phyloP scores from a whole-genome alignment of 2,329 filamentous ascomycete genomes.

The Tolypocladium pustulatum region DNA sequence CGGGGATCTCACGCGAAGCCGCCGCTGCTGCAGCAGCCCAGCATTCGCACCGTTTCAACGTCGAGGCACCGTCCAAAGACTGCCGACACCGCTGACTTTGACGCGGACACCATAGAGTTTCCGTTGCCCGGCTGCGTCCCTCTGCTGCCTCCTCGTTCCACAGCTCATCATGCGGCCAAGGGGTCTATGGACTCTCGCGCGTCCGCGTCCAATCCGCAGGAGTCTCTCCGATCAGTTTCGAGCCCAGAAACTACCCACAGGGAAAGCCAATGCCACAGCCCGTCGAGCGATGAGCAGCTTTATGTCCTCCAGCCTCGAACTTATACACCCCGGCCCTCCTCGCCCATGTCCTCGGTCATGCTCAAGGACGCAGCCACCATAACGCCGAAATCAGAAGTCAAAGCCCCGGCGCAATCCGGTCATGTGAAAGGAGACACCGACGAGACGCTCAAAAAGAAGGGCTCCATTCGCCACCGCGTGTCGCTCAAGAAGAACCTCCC shows the following conservation, averaged over 20 bases:
- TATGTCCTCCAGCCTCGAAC: constrained; percentile 47
- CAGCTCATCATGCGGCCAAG: neutral
- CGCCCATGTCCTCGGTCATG: neutral
- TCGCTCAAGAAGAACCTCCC: constrained; percentile 43
- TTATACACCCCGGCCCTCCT: constrained; percentile 34
- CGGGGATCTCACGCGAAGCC: neutral
- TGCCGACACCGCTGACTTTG: constrained; percentile 3
- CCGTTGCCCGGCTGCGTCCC: constrained; percentile 12
- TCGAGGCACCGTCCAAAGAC: constrained; percentile 4
- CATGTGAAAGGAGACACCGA: neutral
- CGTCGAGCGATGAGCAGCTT: constrained; percentile 24
- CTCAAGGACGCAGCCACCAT: neutral
- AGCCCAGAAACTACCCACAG: neutral
- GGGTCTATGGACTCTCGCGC: neutral
- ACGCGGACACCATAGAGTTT: constrained; percentile 10
- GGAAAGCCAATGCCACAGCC: constrained; percentile 7
- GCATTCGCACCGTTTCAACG: constrained; percentile 8
- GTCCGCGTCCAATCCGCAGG: neutral
- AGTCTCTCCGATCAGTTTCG: neutral
- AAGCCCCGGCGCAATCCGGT: neutral
- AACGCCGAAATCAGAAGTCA: neutral
- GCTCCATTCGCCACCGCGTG: constrained; percentile 42
- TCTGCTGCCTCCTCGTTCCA: constrained; percentile 7
- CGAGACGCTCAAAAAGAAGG: constrained; percentile 18
- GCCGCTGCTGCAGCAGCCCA: constrained; percentile 2